Evolutionary conservation across 2,329 filamentous ascomycete genomes (phyloP).

Genomic region (Pseudogymnoascus sp.): DNA sequence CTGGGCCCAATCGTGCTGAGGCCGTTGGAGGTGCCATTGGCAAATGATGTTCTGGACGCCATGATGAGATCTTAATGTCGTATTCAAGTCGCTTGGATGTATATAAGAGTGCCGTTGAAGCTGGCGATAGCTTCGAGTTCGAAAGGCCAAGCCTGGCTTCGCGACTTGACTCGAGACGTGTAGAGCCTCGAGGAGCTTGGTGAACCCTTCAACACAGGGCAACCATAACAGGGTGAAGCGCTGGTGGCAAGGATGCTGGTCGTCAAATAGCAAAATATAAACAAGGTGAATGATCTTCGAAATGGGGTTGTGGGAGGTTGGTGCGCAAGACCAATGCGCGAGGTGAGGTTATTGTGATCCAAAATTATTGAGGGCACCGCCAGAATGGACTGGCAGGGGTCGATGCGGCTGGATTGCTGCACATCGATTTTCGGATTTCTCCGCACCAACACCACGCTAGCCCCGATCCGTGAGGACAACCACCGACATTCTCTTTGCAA

Average conservation of each 20-base stretch:
- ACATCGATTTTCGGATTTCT: constrained; percentile 5
- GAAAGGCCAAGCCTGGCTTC: constrained; percentile 7
- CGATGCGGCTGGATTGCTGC: constrained; percentile 1
- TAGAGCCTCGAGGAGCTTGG: constrained; percentile 8
- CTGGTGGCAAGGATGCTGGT: background rate
- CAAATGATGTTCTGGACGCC: background rate
- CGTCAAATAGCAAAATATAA: background rate
- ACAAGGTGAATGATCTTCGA: background rate
- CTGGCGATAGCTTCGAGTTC: constrained; percentile 5
- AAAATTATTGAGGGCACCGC: constrained; percentile 7
- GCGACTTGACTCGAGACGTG: constrained; percentile 8
- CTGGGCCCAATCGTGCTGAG: background rate
- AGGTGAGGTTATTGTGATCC: constrained; percentile 7
- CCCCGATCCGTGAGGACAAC: background rate
- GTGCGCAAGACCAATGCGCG: constrained; percentile 4
- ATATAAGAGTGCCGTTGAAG: constrained; percentile 4
- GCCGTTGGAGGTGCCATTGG: background rate
- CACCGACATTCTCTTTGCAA: background rate
- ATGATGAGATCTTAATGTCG: background rate
- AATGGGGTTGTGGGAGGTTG: constrained; percentile 1
- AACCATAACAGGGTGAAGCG: constrained; percentile 3
- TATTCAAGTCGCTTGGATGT: background rate
- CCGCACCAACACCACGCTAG: background rate
- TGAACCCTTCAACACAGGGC: constrained; percentile 8
- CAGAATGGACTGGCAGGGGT: constrained; percentile 7